phyloP scores from a whole-genome alignment of 2,329 filamentous ascomycete species.

The Chrysosporium queenslandicum region DNA sequence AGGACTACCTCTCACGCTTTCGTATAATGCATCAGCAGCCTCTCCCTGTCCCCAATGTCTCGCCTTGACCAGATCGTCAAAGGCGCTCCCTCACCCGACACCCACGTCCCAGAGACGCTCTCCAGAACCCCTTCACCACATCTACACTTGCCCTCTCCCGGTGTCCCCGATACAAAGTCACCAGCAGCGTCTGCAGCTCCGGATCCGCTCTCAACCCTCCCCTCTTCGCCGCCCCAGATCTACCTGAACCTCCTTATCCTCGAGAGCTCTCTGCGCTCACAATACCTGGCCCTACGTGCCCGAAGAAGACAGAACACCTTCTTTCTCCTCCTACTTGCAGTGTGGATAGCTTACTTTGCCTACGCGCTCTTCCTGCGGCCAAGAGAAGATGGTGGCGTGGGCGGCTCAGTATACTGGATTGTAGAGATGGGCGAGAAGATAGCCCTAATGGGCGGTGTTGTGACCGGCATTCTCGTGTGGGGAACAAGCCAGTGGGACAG shows the following conservation, averaged over 20 bases:
- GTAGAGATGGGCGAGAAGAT: constrained; percentile 84
- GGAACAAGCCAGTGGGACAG: constrained; percentile 94
- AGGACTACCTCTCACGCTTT: too few relatives aligned
- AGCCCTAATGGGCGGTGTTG: constrained; percentile 78
- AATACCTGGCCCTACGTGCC: constrained; percentile 82
- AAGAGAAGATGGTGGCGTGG: constrained; percentile 89
- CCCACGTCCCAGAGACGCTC: constrained; percentile 37
- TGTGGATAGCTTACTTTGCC: constrained; percentile 76
- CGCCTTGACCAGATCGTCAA: constrained; percentile 84
- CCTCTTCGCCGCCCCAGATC: constrained; percentile 89
- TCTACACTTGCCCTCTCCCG: constrained; percentile 4
- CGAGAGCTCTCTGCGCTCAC: constrained; percentile 82
- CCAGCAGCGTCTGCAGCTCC: constrained; percentile 26
- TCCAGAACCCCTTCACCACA: constrained; percentile 33
- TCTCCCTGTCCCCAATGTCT: constrained; percentile 40
- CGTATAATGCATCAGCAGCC: constrained; percentile 33
- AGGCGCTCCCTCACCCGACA: constrained; percentile 62
- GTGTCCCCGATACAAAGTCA: neutral
- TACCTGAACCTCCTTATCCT: constrained; percentile 97
- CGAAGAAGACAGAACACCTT: constrained; percentile 87
- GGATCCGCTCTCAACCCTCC: constrained; percentile 69
- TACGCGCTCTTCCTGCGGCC: constrained; percentile 91
- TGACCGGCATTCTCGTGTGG: constrained; percentile 81
- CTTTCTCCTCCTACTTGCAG: constrained; percentile 66
- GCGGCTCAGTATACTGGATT: constrained; percentile 92